Base-by-base conservation (phyloP, 352 stramenopile genomes). In the Thraustochytrium sp. region DNA sequence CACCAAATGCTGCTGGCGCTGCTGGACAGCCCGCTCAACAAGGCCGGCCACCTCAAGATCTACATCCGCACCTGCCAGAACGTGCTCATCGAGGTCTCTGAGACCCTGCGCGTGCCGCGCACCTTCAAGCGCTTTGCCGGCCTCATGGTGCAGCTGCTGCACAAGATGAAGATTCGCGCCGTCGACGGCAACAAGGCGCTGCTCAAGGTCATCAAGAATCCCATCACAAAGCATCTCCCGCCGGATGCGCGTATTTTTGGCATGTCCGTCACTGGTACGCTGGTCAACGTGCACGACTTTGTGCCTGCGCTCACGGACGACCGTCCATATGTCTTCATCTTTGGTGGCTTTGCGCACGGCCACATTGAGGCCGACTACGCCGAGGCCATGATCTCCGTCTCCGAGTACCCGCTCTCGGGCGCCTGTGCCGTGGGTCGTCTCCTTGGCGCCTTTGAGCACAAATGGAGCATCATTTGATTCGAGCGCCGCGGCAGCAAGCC, bases 131-230 rank as follows among this genome's bases (percentile, higher is more conserved):
- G 97, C 49, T 98, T 98, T 84, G 91, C 93, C 8, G 94, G 94
- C 87, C 91, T 98, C 48, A 98, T 98, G 94, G 97, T 99, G 65
- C 97, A 99, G 92, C 87, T 99, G 77, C 91, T 99, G 29, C 97
- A 99, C 90, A 99, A 98, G 89, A 93, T 99, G 87, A 99, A 99
- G 89, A 99, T 99, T 87, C 96, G 97, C 78, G 97, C 96, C 64
- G 95, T 93, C n/a, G 94, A 98, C 76, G 92, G 93, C 78, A 96
- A 42, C 44, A 62, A 87, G 37, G 87, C 80, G 0, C 56, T 99
- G 48, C 91, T 99, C 82, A 98, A 97, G 85, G 96, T 99, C 42
- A 97, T 99, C 86, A 99, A 99, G 88, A 99, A 99, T 91, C 97
- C 97, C 4, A 91, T 99, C 82, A 97, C 95, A 72, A 92, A 95